Evolutionary conservation across 2,329 filamentous ascomycete genomes (phyloP).

Genomic region (Aspergillus sojae): DNA sequence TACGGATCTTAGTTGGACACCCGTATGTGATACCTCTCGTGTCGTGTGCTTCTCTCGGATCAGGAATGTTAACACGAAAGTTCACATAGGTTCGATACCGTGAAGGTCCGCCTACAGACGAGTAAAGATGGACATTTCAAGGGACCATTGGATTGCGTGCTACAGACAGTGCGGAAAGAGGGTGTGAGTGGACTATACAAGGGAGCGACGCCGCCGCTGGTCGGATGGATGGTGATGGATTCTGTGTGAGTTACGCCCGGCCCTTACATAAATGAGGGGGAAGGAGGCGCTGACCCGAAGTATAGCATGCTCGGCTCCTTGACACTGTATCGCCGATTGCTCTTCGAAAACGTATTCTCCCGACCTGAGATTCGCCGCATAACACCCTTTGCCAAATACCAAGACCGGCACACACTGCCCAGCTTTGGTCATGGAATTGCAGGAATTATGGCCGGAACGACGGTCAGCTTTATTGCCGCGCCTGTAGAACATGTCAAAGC

Average conservation of each 20-base stretch:
- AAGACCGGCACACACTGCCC: slow-evolving; percentile 61
- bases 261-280: too few species aligned
- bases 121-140: slow-evolving; percentile 75
- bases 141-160: slow-evolving; percentile 82
- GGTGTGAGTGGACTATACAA: slow-evolving; percentile 88
- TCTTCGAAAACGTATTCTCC: slow-evolving; percentile 77
- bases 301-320: slow-evolving; percentile 82
- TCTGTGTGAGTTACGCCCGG: slow-evolving; percentile 52
- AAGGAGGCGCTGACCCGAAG: slow-evolving; percentile 22
- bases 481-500: slow-evolving; percentile 96
- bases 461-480: slow-evolving; percentile 89
- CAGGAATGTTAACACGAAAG: neutral
- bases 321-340: slow-evolving; percentile 81
- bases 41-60: neutral
- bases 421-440: slow-evolving; percentile 82
- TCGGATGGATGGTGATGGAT: slow-evolving; percentile 99
- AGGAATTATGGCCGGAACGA: slow-evolving; percentile 82
- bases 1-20: slow-evolving; percentile 55
- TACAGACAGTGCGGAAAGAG: slow-evolving; percentile 83
- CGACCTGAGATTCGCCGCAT: slow-evolving; percentile 49
- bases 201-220: slow-evolving; percentile 84
- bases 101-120: slow-evolving; percentile 95
- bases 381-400: slow-evolving; percentile 39
- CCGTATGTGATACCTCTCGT: slow-evolving; percentile 48
- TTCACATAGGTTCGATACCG: slow-evolving; percentile 75